Evolutionary conservation across 768 basidiomycete genomes (phyloP), one percentile per base, ranked within the genome.

Genomic region (Paxillus ammoniavirescens): DNA sequence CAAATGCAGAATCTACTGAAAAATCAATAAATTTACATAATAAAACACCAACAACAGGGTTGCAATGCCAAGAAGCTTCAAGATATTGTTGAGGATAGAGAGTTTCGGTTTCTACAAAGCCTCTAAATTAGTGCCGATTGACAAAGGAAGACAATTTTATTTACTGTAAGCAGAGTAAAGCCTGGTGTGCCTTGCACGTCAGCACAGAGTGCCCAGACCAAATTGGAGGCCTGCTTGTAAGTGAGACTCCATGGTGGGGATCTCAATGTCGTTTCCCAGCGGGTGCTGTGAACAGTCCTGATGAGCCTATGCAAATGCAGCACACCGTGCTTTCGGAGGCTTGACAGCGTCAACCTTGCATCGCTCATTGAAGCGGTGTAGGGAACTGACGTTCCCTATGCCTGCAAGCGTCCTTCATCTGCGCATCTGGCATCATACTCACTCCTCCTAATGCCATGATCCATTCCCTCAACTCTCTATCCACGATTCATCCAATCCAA

Each of bases 171-270:
- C 23, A 26, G 23, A 50, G 36, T 15, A 45, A 23, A 44, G 5
- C 30, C 28, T 2, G 9, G 8, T 8, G 8, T 42, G 26, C 48
- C 42, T 21, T 54, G 45, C 4, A 51, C 8, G 14, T 56, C 55
- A 4, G 12, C 26, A 5, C 12, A 10, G 47, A 56, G 55, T 5
- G 45, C 55, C 13, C 31, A 4, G 9, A 37, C 23, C 1, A 56
- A 38, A 18, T 54, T 56, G 7, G 26, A 30, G 1, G 47, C 60
- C 21, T 56, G 50, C 31, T 61, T 52, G 6, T 50, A 56, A 35
- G 52, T 18, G 21, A 55, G 40, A 35, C 51, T 51, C 54, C 54
- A 58, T 40, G 40, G 43, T 9, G 41, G 23, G 30, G 28, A 40
- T 8, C 36, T 1, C 31, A 59, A 33, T 10, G 13, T 28, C 10